phyloP scores from a whole-genome alignment of 805 yeast genomes.

The Metahyphopichia silvanorum region DNA sequence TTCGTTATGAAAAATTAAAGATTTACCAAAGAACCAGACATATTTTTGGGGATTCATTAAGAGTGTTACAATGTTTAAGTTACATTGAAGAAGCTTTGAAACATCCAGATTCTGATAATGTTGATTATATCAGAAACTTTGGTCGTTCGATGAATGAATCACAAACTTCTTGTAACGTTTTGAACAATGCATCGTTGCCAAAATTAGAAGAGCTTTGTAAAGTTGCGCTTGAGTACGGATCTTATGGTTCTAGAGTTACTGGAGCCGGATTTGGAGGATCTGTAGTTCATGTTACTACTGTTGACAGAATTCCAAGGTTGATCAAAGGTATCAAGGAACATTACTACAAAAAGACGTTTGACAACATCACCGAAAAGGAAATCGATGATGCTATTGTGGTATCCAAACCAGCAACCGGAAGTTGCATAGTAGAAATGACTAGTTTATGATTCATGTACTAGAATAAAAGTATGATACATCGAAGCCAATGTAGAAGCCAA shows the following conservation, averaged over 20 bases:
- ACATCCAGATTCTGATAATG: slow-evolving; percentile 6
- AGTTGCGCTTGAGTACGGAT: slow-evolving; percentile 54
- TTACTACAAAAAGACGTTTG: slow-evolving; percentile 49
- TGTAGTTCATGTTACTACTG: slow-evolving; percentile 58
- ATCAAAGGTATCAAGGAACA: slow-evolving; percentile 43
- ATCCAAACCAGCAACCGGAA: slow-evolving; percentile 56
- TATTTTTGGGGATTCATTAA: slow-evolving; percentile 57
- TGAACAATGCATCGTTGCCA: slow-evolving; percentile 53
- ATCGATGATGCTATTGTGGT: slow-evolving; percentile 51
- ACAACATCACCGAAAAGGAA: slow-evolving; percentile 43
- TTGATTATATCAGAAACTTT: slow-evolving; percentile 38
- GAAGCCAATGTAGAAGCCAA: no score
- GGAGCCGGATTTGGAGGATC: slow-evolving; percentile 84
- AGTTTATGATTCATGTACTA: no score
- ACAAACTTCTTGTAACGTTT: slow-evolving; percentile 48
- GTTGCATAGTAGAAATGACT: slow-evolving; percentile 29
- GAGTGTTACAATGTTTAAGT: slow-evolving; percentile 52
- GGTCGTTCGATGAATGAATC: slow-evolving; percentile 60
- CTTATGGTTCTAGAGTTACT: slow-evolving; percentile 67
- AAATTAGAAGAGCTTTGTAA: slow-evolving; percentile 52
- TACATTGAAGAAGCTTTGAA: slow-evolving; percentile 30
- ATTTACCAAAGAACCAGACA: slow-evolving; percentile 59
- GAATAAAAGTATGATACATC: no score
- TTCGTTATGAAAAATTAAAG: slow-evolving; percentile 52
- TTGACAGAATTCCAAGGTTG: slow-evolving; percentile 35